A percentile compares a stretch with the other conserved stretches of the same genome.
Evolutionary conservation across 768 basidiomycete species (phyloP).

Genomic region (Tricholoma flavovirens): DNA sequence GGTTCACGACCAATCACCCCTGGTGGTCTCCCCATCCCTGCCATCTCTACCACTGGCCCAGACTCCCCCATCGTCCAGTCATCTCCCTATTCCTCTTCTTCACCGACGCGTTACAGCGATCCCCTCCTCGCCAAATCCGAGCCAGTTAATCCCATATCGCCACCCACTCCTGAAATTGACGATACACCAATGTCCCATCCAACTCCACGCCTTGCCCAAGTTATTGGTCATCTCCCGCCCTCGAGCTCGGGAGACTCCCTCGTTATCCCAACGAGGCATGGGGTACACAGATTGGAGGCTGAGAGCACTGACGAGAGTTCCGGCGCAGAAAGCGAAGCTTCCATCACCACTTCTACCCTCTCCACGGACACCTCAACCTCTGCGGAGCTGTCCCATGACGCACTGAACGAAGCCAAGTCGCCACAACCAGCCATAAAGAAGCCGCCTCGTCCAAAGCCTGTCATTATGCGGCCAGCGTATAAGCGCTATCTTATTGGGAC

Average conservation of each 20-base stretch:
- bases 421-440: constrained; percentile 8
- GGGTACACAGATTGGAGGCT: constrained; percentile 7
- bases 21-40: constrained; percentile 44
- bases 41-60: constrained; percentile 47
- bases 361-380: constrained; percentile 14
- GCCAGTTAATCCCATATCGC: constrained; percentile 1
- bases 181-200: constrained; percentile 7
- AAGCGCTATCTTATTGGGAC: constrained; percentile 90
- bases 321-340: constrained; percentile 38
- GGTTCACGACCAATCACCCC: constrained; percentile 20
- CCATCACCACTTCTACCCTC: constrained; percentile 20
- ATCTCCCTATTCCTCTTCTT: constrained; percentile 9
- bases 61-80: constrained; percentile 28
- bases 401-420: neutral
- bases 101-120: neutral
- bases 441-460: constrained; percentile 44
- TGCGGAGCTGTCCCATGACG: neutral
- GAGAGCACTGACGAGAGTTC: constrained; percentile 34
- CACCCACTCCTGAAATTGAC: constrained; percentile 4
- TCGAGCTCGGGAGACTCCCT: constrained; percentile 8
- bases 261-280: constrained; percentile 12
- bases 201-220: constrained; percentile 12
- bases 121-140: neutral
- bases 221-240: constrained; percentile 12
- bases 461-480: constrained; percentile 77